Evolutionary conservation across 225 moss, liverwort and hornwort species (phyloP), one percentile per base, ranked within the genome.

Genomic region (Marchantia polymorpha): DNA sequence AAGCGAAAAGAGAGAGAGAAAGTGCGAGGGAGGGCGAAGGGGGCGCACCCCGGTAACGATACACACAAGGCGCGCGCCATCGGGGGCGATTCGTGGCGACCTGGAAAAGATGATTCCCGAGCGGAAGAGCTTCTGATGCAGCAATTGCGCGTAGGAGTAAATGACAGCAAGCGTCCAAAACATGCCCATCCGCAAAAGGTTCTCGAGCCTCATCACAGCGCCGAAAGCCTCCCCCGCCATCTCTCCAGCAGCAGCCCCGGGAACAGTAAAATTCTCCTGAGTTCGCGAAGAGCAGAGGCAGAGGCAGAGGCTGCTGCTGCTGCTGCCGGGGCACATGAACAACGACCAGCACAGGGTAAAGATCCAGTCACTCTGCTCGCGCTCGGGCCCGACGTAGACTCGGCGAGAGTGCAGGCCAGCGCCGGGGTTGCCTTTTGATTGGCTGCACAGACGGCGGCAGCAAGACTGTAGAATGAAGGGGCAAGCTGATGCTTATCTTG

Each of bases 91-190:
- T 20, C 67, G 75, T 60, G 80, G 69, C 22, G 73, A 47, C 29
- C 82, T 54, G 64, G 83, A 79, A 65, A 85, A 80, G 71, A 51
- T 82, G 84, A 81, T 46, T 58, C 27, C 69, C 69, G 84, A 83
- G 72, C 86, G 82, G 47, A 85, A 81, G 67, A 87, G 66, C 29
- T 84, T 90, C 71, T 78, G 60, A 75, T 79, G 75, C 10, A 90
- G 71, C 66, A 88, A 74, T 70, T 84, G 87, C 71, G 91, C 48
- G 73, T 89, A 85, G 54, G 92, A 88, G 80, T 88, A 85, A 54
- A 91, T 80, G 53, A 93, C 84, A 73, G 84, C 86, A 3, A 92
- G 67, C 6, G 83, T 81, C 96, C 96, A 96, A 61, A 91, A 60
- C 22, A 92, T 78, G 7, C 87, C 84, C 96, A 94, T 91, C 64